These are phyloP conservation scores for Lolium rigidum DNA, from an alignment of 176 grass and related monocot species.

Conservation along the genomic window DNA sequence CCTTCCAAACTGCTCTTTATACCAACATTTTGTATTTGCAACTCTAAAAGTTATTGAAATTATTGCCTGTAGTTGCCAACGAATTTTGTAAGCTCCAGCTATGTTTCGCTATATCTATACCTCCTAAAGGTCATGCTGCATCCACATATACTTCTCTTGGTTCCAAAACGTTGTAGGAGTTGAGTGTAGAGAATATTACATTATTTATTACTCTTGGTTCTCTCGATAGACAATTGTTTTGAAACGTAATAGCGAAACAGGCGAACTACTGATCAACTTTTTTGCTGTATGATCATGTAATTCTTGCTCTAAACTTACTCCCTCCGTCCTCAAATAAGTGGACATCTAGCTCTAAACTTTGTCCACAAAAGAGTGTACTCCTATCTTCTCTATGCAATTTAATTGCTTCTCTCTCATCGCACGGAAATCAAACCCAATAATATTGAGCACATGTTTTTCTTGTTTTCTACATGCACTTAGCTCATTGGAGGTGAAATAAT, in stretches of 20 bases:
- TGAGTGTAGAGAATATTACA: background rate
- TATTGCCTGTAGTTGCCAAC: background rate
- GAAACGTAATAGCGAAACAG: background rate
- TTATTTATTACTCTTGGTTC: constrained; percentile 14
- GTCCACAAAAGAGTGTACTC: too few species aligned
- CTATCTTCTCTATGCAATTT: too few species aligned
- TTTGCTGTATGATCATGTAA: too few species aligned
- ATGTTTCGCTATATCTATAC: background rate
- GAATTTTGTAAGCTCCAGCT: background rate
- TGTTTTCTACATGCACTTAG: too few species aligned
- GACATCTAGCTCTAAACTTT: too few species aligned
- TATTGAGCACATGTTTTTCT: too few species aligned
- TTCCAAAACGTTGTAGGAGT: background rate
- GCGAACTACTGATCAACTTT: too few species aligned
- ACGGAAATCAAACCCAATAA: too few species aligned
- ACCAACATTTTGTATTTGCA: background rate
- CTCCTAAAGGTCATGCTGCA: background rate
- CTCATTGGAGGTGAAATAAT: too few species aligned
- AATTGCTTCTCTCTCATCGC: too few species aligned
- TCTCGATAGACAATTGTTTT: background rate
- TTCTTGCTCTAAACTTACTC: too few species aligned
- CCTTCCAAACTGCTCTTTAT: background rate
- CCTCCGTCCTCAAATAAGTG: too few species aligned
- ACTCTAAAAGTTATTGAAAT: background rate
- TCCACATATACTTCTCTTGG: background rate